Percentiles rank a stretch among this genome's conserved stretches.
Evolutionary conservation across 805 yeast species (phyloP).

Genomic region (Myxozyma udenii): DNA sequence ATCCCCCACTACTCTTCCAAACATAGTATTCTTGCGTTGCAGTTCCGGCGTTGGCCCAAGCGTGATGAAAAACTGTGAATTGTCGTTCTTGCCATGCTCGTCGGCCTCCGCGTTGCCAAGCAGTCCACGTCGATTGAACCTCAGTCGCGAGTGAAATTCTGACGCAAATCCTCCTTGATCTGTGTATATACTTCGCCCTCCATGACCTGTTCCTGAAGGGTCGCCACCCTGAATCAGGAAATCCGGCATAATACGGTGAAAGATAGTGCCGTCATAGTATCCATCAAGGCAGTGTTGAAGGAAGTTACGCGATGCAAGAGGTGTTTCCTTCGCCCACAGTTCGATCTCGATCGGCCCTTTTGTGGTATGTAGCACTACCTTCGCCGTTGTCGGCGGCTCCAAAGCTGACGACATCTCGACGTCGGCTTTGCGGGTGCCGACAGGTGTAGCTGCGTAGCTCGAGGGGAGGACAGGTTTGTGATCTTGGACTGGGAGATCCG

Average conservation of each 20-base stretch:
- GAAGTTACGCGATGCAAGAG: slow-evolving; percentile 48
- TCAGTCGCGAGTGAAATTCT: slow-evolving; percentile 54
- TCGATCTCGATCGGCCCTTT: slow-evolving; percentile 61
- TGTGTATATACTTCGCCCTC: slow-evolving; percentile 34
- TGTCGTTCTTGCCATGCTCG: slow-evolving; percentile 32
- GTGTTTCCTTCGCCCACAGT: slow-evolving; percentile 68
- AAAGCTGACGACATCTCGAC: slow-evolving; percentile 31
- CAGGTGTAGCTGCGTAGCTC: too few relatives aligned
- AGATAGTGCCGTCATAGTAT: slow-evolving; percentile 43
- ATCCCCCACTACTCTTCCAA: slow-evolving; percentile 60
- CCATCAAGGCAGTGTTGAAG: slow-evolving; percentile 49
- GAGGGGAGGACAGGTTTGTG: too few relatives aligned
- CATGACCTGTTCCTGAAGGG: slow-evolving; percentile 37
- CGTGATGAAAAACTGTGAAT: slow-evolving; percentile 51
- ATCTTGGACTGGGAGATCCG: too few relatives aligned
- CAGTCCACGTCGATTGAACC: slow-evolving; percentile 52
- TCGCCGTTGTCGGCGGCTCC: slow-evolving; percentile 60
- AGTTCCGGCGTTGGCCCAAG: slow-evolving; percentile 47
- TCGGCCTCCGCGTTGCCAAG: slow-evolving; percentile 49
- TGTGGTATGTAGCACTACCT: slow-evolving; percentile 53
- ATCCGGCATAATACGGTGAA: slow-evolving; percentile 42
- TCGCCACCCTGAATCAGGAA: slow-evolving; percentile 44
- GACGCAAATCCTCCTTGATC: slow-evolving; percentile 34
- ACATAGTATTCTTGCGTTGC: slow-evolving; percentile 45
- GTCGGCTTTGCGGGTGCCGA: too few relatives aligned